Conservation (phyloP, 257 asterid genomes). For the Orobanche coerulescens region DNA sequence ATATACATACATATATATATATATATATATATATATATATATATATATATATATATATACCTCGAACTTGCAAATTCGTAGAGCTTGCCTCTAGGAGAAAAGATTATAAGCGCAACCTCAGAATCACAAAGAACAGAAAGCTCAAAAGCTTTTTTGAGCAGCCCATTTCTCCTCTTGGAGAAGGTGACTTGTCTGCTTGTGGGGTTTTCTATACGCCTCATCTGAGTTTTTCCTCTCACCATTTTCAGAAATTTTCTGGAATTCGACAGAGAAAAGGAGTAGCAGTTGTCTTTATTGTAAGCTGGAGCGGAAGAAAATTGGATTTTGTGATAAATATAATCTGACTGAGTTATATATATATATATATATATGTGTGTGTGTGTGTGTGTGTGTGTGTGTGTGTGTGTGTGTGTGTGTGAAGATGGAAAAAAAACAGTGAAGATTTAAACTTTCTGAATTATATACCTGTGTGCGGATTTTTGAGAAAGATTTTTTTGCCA, state of each 20-base stretch:
- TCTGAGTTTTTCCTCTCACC: slow-evolving; percentile 96
- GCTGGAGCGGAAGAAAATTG: not conserved
- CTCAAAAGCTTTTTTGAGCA: slow-evolving; percentile 79
- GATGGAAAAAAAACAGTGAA: not conserved
- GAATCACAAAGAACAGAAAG: slow-evolving; percentile 89
- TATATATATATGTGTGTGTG: too few relatives aligned
- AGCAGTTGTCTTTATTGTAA: not conserved
- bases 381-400: too few relatives aligned
- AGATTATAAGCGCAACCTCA: slow-evolving; percentile 66
- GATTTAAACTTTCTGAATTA: not conserved
- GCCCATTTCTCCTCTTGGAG: slow-evolving; percentile 86
- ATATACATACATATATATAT: too few relatives aligned
- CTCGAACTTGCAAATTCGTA: slow-evolving; percentile 74
- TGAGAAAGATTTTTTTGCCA: slow-evolving; percentile 21
- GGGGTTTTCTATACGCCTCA: slow-evolving; percentile 91
- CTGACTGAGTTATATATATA: too few relatives aligned
- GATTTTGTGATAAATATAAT: too few relatives aligned
- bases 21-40: too few relatives aligned
- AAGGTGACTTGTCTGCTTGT: slow-evolving; percentile 90
- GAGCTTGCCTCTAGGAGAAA: slow-evolving; percentile 80
- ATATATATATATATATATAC: slow-evolving; percentile 24
- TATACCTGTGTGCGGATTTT: not conserved
- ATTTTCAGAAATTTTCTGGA: slow-evolving; percentile 19
- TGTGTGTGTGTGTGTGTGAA: not conserved
- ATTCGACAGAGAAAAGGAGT: not conserved